Evolutionary conservation across 306 rosid genomes (phyloP).

Genomic region (Styphnolobium japonicum): DNA sequence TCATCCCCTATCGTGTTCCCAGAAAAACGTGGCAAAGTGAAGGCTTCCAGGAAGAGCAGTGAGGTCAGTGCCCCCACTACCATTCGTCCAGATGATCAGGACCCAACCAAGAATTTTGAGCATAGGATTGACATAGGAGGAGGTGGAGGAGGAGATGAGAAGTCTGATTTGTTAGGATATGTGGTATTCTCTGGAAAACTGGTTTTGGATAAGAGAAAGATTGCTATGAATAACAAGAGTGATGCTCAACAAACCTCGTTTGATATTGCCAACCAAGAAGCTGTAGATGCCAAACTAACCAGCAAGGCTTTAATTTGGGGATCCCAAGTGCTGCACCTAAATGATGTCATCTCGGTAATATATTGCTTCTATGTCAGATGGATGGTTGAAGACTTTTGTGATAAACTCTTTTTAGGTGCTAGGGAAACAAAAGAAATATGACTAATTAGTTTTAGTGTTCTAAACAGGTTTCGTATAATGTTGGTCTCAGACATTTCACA

Average conservation of each 20-base stretch:
- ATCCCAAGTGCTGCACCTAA: constrained; percentile 67
- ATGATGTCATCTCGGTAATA: constrained; percentile 89
- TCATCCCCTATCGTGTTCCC: constrained; percentile 91
- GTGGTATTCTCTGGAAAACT: constrained; percentile 75
- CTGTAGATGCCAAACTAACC: constrained; percentile 80
- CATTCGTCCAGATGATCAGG: constrained; percentile 44
- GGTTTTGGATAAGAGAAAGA: constrained; percentile 72
- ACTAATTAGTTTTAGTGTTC: constrained; percentile 36
- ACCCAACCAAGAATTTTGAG: constrained; percentile 58
- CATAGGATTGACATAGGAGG: constrained; percentile 80
- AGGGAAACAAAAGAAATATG: constrained; percentile 8
- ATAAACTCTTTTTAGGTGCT: constrained; percentile 11
- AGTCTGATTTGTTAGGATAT: constrained; percentile 85
- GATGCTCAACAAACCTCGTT: constrained; percentile 43
- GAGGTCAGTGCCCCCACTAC: constrained; percentile 30
- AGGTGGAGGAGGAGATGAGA: constrained; percentile 73
- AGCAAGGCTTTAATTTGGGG: constrained; percentile 92
- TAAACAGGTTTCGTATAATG: constrained; percentile 88
- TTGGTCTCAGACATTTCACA: constrained; percentile 92
- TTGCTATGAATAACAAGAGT: constrained; percentile 24
- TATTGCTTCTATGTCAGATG: constrained; percentile 33
- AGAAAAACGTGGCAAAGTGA: constrained; percentile 78
- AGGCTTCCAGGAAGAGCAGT: constrained; percentile 51
- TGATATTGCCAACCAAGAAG: constrained; percentile 45
- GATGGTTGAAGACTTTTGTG: constrained; percentile 26